phyloP scores from a whole-genome alignment of 495 filamentous ascomycete species.

The Talaromyces thailandensis region DNA sequence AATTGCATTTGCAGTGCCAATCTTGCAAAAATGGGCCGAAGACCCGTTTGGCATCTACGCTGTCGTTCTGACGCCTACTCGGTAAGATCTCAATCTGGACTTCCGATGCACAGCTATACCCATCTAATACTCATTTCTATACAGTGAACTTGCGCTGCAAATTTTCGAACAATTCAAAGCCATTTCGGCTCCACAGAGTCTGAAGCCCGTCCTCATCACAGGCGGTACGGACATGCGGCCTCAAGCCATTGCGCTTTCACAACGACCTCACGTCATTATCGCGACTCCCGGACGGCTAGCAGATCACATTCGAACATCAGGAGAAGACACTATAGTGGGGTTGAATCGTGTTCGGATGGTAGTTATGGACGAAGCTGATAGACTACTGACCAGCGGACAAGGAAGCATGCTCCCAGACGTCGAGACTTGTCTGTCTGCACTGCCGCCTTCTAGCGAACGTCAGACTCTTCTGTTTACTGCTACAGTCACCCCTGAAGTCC shows the following conservation, averaged over 20 bases:
- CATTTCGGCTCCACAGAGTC: slow-evolving; percentile 72
- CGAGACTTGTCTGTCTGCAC: slow-evolving; percentile 70
- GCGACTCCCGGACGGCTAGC: slow-evolving; percentile 91
- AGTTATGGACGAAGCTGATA: slow-evolving; percentile 93
- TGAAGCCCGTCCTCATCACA: slow-evolving; percentile 80
- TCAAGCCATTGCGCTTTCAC: slow-evolving; percentile 74
- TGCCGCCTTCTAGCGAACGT: slow-evolving; percentile 63
- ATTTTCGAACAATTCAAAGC: slow-evolving; percentile 94
- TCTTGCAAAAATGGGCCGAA: slow-evolving; percentile 85
- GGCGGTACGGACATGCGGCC: slow-evolving; percentile 87
- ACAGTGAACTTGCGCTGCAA: slow-evolving; percentile 83
- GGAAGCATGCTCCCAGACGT: slow-evolving; percentile 93
- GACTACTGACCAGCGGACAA: slow-evolving; percentile 63
- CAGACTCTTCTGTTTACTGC: slow-evolving; percentile 97
- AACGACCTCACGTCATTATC: slow-evolving; percentile 83
- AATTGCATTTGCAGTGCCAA: slow-evolving; percentile 89
- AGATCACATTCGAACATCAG: slow-evolving; percentile 85
- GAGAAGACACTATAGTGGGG: slow-evolving; percentile 77
- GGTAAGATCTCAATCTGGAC: slow-evolving; percentile 30
- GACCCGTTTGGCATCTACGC: slow-evolving; percentile 90
- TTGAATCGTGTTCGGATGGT: slow-evolving; percentile 71
- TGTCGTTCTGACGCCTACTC: slow-evolving; percentile 80
- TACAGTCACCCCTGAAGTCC: slow-evolving; percentile 88
- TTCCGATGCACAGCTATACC: background rate
- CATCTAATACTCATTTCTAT: background rate